A percentile compares a stretch with the other conserved stretches of the same genome.
Conservation (phyloP, 2,329 filamentous ascomycete species). For the Aureobasidium sp. region DNA sequence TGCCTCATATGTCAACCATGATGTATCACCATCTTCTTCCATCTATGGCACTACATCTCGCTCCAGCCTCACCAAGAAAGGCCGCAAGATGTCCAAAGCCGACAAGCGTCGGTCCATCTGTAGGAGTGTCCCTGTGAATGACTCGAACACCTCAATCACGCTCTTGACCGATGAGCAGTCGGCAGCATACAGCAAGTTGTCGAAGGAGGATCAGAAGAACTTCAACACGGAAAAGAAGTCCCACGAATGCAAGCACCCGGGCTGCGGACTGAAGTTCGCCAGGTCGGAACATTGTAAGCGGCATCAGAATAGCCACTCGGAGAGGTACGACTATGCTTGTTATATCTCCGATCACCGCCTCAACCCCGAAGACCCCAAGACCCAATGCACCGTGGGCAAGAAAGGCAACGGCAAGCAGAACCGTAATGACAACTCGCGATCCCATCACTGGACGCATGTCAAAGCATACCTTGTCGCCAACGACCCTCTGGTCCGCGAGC, state of each 20-base stretch:
- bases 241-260: background rate
- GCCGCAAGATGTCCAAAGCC: background rate
- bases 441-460: constrained; percentile 2
- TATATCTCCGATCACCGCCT: background rate
- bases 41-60: background rate
- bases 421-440: background rate
- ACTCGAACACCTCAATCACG: background rate
- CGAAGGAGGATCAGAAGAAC: background rate
- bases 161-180: background rate
- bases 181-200: background rate
- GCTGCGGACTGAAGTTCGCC: background rate
- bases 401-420: background rate
- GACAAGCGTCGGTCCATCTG: background rate
- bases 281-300: constrained; percentile 5
- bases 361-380: background rate
- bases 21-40: background rate
- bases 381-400: background rate
- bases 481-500: background rate
- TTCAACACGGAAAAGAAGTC: background rate
- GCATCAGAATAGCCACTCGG: background rate
- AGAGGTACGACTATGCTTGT: background rate
- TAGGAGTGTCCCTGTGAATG: background rate
- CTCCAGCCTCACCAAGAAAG: background rate
- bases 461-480: background rate
- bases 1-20: background rate